These are phyloP conservation scores for Pelargonium citronellum DNA, from an alignment of 441 rosid genomes.

Conservation along the genomic window DNA sequence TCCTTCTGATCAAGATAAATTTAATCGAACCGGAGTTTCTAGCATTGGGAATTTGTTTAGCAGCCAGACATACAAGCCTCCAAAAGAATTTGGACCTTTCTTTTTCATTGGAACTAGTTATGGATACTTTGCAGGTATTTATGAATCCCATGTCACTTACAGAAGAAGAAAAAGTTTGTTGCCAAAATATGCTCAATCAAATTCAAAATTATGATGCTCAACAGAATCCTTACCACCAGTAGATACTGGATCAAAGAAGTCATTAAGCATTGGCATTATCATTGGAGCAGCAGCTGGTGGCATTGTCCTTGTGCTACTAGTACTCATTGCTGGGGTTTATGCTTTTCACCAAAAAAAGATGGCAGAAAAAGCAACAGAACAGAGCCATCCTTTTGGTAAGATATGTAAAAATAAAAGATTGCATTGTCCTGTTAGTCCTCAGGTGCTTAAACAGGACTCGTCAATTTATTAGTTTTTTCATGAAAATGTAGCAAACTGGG, in stretches of 20 bases:
- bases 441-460: neutral
- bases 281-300: conserved; percentile 55
- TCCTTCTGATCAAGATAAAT: conserved; percentile 36
- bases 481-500: conserved; percentile 52
- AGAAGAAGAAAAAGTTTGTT: no score
- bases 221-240: neutral
- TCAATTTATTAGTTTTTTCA: conserved; percentile 2
- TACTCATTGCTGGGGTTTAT: conserved; percentile 54
- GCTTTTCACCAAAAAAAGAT: conserved; percentile 57
- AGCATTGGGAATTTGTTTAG: conserved; percentile 40
- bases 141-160: neutral
- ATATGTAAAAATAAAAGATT: neutral
- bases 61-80: conserved; percentile 53
- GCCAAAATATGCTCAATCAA: neutral
- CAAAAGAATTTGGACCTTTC: conserved; percentile 48
- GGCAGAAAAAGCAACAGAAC: conserved; percentile 53
- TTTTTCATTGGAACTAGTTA: conserved; percentile 29
- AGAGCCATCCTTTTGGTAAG: conserved; percentile 63
- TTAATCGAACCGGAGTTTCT: conserved; percentile 29
- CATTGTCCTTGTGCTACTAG: conserved; percentile 36
- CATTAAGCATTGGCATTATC: conserved; percentile 37
- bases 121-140: conserved; percentile 35
- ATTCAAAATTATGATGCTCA: neutral
- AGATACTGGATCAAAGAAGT: conserved; percentile 26
- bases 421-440: neutral